Evolutionary conservation across 2,329 filamentous ascomycete genomes (phyloP).

Genomic region (Aspergillus phoenicis): DNA sequence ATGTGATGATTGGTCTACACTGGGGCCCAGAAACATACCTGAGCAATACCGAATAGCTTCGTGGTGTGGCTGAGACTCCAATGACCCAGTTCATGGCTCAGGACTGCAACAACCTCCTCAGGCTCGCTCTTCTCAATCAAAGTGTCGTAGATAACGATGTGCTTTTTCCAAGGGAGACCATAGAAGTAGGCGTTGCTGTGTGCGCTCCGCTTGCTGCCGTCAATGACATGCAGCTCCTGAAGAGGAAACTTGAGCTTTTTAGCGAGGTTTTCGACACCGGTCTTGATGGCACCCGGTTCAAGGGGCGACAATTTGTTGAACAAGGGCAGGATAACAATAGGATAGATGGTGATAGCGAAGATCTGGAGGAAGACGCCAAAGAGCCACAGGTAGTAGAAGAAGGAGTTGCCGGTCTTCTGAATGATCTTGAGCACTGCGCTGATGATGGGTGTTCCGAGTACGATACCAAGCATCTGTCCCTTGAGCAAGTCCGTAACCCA

Average conservation of each 20-base stretch:
- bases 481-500: conserved; percentile 93
- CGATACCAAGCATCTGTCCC: conserved; percentile 77
- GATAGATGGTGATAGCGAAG: conserved; percentile 95
- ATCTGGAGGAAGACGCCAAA: conserved; percentile 88
- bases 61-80: conserved; percentile 97
- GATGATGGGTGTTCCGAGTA: conserved; percentile 82
- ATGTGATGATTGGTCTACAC: conserved; percentile 1
- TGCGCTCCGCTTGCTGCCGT: conserved; percentile 83
- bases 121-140: conserved; percentile 92
- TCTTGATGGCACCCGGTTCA: conserved; percentile 83
- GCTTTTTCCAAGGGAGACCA: conserved; percentile 98
- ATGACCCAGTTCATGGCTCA: conserved; percentile 95
- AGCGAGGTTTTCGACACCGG: conserved; percentile 80
- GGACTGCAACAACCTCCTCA: conserved; percentile 89
- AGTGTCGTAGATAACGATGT: conserved; percentile 99
- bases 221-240: conserved; percentile 90
- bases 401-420: conserved; percentile 86
- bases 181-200: conserved; percentile 97
- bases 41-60: conserved; percentile 81
- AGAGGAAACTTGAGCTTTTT: conserved; percentile 86
- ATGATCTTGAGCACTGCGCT: conserved; percentile 92
- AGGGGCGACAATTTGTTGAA: conserved; percentile 98
- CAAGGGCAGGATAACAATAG: conserved; percentile 86
- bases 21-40: conserved; percentile 58
- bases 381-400: conserved; percentile 98